These are phyloP conservation scores for Trichoderma cornu-damae DNA, from an alignment of 2,329 filamentous ascomycete genomes.

Conservation along the genomic window DNA sequence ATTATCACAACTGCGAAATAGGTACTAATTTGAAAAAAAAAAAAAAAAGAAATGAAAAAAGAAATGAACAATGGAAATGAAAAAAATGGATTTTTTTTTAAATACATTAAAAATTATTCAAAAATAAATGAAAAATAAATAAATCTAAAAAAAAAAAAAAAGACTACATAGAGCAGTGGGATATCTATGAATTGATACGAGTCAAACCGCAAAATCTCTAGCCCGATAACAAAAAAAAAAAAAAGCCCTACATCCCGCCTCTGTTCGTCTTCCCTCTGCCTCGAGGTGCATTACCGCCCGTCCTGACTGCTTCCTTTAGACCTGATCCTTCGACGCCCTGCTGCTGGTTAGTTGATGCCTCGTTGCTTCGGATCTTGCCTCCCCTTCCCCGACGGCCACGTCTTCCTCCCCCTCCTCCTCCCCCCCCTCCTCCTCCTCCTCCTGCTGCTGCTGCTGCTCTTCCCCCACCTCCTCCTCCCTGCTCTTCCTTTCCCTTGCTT, in stretches of 20 bases:
- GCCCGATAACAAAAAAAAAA: neutral
- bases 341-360: slow-evolving; percentile 21
- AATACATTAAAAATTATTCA: no score
- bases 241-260: slow-evolving; percentile 1
- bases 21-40: no score
- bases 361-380: slow-evolving; percentile 26
- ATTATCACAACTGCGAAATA: neutral
- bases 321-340: slow-evolving; percentile 19
- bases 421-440: slow-evolving; percentile 35
- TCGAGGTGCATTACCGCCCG: slow-evolving; percentile 13
- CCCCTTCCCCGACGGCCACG: slow-evolving; percentile 29
- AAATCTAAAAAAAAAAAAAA: no score
- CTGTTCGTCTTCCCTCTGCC: slow-evolving; percentile 16
- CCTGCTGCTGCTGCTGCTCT: no score
- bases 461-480: no score
- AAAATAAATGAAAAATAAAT: no score
- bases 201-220: neutral
- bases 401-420: slow-evolving; percentile 29
- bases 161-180: neutral
- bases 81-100: no score
- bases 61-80: no score
- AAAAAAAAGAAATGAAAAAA: no score
- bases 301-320: slow-evolving; percentile 11
- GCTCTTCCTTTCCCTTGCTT: slow-evolving; percentile 37
- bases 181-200: slow-evolving; percentile 6